Conservation (phyloP, 2,329 filamentous ascomycete genomes). For the Pseudogymnoascus sp. region DNA sequence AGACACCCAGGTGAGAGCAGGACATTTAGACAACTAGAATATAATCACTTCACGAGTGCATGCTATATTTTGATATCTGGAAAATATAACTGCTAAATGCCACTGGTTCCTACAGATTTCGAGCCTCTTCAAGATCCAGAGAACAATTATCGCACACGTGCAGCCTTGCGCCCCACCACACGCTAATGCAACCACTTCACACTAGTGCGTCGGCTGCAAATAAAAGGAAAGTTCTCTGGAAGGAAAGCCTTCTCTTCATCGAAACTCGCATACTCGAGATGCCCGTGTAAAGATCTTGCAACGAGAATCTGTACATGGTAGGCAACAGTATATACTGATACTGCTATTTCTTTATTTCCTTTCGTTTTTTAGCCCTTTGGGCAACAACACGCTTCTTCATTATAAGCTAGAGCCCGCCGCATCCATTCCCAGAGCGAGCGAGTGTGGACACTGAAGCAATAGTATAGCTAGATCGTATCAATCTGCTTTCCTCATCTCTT, state of each 20-base stretch:
- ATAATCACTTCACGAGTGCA: background rate
- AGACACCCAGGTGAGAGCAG: background rate
- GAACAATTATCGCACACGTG: background rate
- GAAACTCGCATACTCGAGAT: slow-evolving; percentile 3
- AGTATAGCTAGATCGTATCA: slow-evolving; percentile 32
- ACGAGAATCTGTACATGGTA: slow-evolving; percentile 5
- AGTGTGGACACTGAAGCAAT: slow-evolving; percentile 54
- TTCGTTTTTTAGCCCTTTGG: background rate
- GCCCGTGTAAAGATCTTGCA: slow-evolving; percentile 8
- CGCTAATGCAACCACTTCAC: slow-evolving; percentile 6
- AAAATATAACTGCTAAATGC: background rate
- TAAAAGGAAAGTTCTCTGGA: background rate
- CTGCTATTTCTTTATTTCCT: background rate
- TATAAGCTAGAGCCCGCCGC: slow-evolving; percentile 50
- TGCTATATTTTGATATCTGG: background rate
- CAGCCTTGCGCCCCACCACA: background rate
- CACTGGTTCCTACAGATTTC: background rate
- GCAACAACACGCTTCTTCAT: slow-evolving; percentile 12
- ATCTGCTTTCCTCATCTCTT: slow-evolving; percentile 8
- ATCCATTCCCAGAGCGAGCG: slow-evolving; percentile 42
- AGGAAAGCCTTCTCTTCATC: slow-evolving; percentile 8
- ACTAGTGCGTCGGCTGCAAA: slow-evolving; percentile 4
- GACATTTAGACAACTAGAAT: background rate
- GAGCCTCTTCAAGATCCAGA: background rate
- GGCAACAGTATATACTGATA: background rate